A percentile compares a stretch with the other conserved stretches of the same genome.
Evolutionary conservation across 345 rosid species (phyloP).

Genomic region (Gossypium bickii): DNA sequence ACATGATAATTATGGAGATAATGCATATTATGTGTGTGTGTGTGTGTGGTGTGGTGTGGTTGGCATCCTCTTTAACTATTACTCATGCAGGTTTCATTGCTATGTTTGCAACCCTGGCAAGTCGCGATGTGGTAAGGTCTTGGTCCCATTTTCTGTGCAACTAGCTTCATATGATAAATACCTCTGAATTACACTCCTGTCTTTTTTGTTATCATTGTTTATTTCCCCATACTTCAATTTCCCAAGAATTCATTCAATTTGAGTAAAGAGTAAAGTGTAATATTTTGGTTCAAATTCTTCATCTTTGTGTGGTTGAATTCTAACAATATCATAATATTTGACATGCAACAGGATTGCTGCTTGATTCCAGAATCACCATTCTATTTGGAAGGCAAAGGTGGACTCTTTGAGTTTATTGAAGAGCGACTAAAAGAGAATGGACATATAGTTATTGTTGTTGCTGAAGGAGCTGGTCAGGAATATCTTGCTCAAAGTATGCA

Average conservation of each 20-base stretch:
- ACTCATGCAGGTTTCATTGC: constrained; percentile 79
- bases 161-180: neutral
- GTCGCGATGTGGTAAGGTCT: constrained; percentile 85
- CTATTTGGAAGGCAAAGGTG: constrained; percentile 83
- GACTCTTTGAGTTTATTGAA: constrained; percentile 80
- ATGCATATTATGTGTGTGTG: neutral
- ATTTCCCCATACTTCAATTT: neutral
- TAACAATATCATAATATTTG: constrained; percentile 16
- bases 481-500: constrained; percentile 57
- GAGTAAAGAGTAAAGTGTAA: neutral
- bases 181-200: neutral
- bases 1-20: neutral
- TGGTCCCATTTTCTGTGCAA: neutral
- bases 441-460: constrained; percentile 79
- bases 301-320: neutral
- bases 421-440: constrained; percentile 71
- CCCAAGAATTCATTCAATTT: neutral
- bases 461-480: constrained; percentile 98
- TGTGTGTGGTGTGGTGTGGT: neutral
- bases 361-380: constrained; percentile 96
- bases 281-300: neutral
- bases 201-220: neutral
- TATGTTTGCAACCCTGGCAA: constrained; percentile 87
- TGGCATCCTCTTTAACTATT: constrained; percentile 16
- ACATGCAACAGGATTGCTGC: constrained; percentile 83